A percentile compares a stretch with the other conserved stretches of the same genome.
Conservation (phyloP, 2,329 filamentous ascomycete species). For the Ampelomyces quisqualis region DNA sequence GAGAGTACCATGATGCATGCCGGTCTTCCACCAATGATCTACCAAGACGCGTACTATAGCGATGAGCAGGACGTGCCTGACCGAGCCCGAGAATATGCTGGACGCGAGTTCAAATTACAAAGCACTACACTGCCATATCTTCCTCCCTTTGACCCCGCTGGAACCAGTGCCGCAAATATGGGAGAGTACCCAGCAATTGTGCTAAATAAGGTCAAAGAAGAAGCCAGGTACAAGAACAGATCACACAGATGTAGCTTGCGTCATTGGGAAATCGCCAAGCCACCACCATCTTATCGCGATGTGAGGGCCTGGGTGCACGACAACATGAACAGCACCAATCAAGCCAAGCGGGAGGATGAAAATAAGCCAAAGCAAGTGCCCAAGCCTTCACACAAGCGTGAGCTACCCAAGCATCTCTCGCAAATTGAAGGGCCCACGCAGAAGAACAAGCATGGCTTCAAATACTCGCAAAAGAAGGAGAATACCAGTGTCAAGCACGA, state of each 20-base stretch:
- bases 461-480: slow-evolving; percentile 75
- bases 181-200: slow-evolving; percentile 54
- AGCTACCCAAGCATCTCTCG: slow-evolving; percentile 55
- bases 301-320: slow-evolving; percentile 66
- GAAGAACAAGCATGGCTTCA: slow-evolving; percentile 77
- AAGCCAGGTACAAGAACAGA: slow-evolving; percentile 54
- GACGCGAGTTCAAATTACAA: slow-evolving; percentile 76
- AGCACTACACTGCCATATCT: slow-evolving; percentile 77
- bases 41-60: slow-evolving; percentile 84
- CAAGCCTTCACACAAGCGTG: slow-evolving; percentile 20
- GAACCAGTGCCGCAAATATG: slow-evolving; percentile 57
- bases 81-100: slow-evolving; percentile 77
- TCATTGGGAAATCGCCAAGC: slow-evolving; percentile 73
- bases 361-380: slow-evolving; percentile 9
- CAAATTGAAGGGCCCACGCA: slow-evolving; percentile 91
- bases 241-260: slow-evolving; percentile 62
- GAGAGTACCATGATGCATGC: slow-evolving; percentile 58
- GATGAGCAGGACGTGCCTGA: slow-evolving; percentile 79
- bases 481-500: slow-evolving; percentile 79
- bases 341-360: slow-evolving; percentile 5
- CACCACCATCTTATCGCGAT: slow-evolving; percentile 69
- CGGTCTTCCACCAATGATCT: slow-evolving; percentile 67
- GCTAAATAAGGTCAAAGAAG: slow-evolving; percentile 55
- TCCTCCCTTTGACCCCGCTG: slow-evolving; percentile 70
- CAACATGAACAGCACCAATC: slow-evolving; percentile 33